Percentiles rank a stretch among this genome's conserved stretches.
These are phyloP conservation scores for Discostella stelligera DNA, from an alignment of 352 stramenopile species.

Conservation along the genomic window DNA sequence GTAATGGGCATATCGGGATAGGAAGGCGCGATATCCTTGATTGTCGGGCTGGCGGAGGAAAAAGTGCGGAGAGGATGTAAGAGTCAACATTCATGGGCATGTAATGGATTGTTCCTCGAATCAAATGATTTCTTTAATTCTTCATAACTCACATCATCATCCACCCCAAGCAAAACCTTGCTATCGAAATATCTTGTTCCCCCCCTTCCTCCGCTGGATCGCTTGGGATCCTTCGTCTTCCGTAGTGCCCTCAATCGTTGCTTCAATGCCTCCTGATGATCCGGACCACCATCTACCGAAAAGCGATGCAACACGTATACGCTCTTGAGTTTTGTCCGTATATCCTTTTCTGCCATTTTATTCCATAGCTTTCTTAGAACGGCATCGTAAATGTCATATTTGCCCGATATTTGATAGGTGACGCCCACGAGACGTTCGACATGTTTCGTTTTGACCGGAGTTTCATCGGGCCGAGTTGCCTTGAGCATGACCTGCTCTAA, in stretches of 20 bases:
- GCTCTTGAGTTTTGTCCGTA: slow-evolving; percentile 79
- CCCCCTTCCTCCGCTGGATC: slow-evolving; percentile 45
- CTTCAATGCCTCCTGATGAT: slow-evolving; percentile 79
- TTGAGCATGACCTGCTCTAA: slow-evolving; percentile 85
- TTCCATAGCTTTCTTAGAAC: slow-evolving; percentile 83
- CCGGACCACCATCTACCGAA: slow-evolving; percentile 69
- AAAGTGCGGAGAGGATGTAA: slow-evolving; percentile 9
- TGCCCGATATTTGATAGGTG: slow-evolving; percentile 81
- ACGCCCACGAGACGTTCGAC: slow-evolving; percentile 81
- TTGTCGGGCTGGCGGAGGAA: slow-evolving; percentile 47
- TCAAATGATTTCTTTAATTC: background rate
- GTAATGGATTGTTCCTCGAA: background rate
- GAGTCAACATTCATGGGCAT: background rate
- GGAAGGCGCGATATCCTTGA: slow-evolving; percentile 67
- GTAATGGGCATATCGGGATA: slow-evolving; percentile 83
- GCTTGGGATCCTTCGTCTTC: slow-evolving; percentile 79
- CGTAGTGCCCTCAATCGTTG: slow-evolving; percentile 78
- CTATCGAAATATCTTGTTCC: slow-evolving; percentile 79
- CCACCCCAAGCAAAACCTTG: slow-evolving; percentile 72
- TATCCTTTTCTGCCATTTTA: slow-evolving; percentile 82
- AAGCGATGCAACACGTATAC: slow-evolving; percentile 83
- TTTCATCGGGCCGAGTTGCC: slow-evolving; percentile 76
- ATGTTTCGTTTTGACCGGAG: slow-evolving; percentile 81
- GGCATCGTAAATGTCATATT: slow-evolving; percentile 84
- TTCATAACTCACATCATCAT: slow-evolving; percentile 56